These are phyloP conservation scores for Arthrobotrys musiformis DNA, from an alignment of 2,329 filamentous ascomycete species.

Conservation along the genomic window DNA sequence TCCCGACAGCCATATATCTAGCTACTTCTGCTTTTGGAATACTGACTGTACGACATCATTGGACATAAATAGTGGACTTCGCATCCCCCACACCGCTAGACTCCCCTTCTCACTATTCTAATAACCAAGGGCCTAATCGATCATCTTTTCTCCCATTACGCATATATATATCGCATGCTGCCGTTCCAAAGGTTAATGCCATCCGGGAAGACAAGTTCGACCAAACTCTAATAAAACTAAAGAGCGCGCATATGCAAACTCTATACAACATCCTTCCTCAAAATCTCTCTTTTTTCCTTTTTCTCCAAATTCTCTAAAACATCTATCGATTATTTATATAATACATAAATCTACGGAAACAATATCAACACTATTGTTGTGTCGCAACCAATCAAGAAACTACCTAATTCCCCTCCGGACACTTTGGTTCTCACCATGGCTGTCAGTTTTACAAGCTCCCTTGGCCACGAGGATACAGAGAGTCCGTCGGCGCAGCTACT, in stretches of 20 bases:
- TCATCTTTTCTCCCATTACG: slow-evolving; percentile 13
- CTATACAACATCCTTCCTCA: not conserved
- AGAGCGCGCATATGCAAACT: slow-evolving; percentile 32
- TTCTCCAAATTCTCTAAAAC: not conserved
- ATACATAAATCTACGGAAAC: not conserved
- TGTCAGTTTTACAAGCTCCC: slow-evolving; percentile 47
- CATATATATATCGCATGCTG: slow-evolving; percentile 27
- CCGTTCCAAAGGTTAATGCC: slow-evolving; percentile 38
- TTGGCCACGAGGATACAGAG: slow-evolving; percentile 49
- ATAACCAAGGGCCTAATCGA: slow-evolving; percentile 11
- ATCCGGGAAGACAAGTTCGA: slow-evolving; percentile 20
- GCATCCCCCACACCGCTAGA: not conserved
- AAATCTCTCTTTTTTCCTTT: slow-evolving; percentile 1
- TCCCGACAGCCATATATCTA: not conserved
- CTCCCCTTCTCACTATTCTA: not conserved
- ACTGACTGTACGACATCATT: slow-evolving; percentile 3
- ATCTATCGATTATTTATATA: not conserved
- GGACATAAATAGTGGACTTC: slow-evolving; percentile 7
- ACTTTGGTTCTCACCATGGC: slow-evolving; percentile 48
- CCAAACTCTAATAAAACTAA: slow-evolving; percentile 32
- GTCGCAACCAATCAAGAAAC: slow-evolving; percentile 29
- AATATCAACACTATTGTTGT: slow-evolving; percentile 26
- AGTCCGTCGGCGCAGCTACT: slow-evolving; percentile 51
- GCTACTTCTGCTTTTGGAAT: not conserved
- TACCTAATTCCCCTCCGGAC: slow-evolving; percentile 8